Percentiles rank a stretch among this genome's conserved stretches.
Conservation (phyloP, 768 basidiomycete genomes). For the Pisolithus sp. region DNA sequence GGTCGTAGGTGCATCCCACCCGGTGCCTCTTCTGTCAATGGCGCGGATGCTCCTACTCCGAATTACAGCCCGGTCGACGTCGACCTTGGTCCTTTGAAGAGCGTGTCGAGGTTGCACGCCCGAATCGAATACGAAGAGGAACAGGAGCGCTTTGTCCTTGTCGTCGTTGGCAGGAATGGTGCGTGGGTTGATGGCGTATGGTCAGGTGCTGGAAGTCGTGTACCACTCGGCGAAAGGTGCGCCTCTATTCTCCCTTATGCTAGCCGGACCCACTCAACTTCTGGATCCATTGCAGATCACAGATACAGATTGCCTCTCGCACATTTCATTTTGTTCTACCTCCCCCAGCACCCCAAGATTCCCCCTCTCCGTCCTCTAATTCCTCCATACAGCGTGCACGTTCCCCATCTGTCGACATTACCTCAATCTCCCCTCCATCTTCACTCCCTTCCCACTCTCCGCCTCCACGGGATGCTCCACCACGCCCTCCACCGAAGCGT, state of each 20-base stretch:
- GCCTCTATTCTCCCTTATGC: conserved; percentile 10
- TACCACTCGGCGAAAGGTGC: conserved; percentile 81
- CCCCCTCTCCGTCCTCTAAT: conserved; percentile 72
- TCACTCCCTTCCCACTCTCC: conserved; percentile 75
- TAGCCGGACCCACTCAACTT: neutral
- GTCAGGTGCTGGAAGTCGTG: conserved; percentile 80
- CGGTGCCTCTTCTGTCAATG: conserved; percentile 42
- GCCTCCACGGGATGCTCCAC: conserved; percentile 44
- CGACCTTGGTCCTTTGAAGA: conserved; percentile 94
- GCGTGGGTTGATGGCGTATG: conserved; percentile 99
- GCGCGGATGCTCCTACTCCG: conserved; percentile 34
- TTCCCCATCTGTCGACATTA: conserved; percentile 79
- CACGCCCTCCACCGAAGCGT: conserved; percentile 39
- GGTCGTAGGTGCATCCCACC: conserved; percentile 76
- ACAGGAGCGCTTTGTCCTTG: conserved; percentile 80
- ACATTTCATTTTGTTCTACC: conserved; percentile 97
- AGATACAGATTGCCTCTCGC: conserved; percentile 95
- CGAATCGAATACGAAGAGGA: conserved; percentile 92
- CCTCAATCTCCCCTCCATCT: conserved; percentile 75
- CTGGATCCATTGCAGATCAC: conserved; percentile 52
- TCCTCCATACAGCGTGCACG: conserved; percentile 62
- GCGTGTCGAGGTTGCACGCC: conserved; percentile 94
- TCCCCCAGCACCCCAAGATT: conserved; percentile 72
- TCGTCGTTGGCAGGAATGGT: conserved; percentile 93
- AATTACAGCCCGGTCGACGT: conserved; percentile 56